Percentiles rank a stretch among this genome's conserved stretches.
phyloP scores from a whole-genome alignment of 2,329 filamentous ascomycete genomes.

The Beauveria scarabaeidicola region DNA sequence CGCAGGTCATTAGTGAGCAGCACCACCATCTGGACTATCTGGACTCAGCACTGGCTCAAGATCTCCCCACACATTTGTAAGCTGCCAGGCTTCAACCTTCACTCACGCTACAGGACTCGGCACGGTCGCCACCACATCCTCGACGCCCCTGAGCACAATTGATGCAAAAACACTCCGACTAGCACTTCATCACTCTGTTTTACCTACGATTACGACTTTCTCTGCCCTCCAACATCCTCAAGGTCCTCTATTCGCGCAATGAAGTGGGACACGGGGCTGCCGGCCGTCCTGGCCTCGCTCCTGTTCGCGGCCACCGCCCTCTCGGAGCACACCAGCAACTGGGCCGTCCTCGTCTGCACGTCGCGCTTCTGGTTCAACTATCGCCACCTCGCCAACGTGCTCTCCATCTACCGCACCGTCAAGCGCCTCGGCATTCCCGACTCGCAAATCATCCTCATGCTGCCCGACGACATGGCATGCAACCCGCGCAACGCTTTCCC shows the following conservation, averaged over 20 bases:
- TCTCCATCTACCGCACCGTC: constrained; percentile 95
- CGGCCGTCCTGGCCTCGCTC: constrained; percentile 39
- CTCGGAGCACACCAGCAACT: constrained; percentile 91
- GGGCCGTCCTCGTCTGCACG: constrained; percentile 97
- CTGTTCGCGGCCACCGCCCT: constrained; percentile 39
- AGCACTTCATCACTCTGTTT: not conserved
- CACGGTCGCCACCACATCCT: not conserved
- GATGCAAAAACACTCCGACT: not conserved
- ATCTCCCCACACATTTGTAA: constrained; percentile 8
- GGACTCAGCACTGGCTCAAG: not conserved
- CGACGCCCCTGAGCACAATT: not conserved
- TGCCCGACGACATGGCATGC: constrained; percentile 99
- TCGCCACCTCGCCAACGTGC: constrained; percentile 91
- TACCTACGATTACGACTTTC: not conserved
- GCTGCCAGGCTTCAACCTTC: not conserved
- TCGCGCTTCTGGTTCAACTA: constrained; percentile 99
- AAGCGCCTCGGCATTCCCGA: constrained; percentile 97
- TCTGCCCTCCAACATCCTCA: not conserved
- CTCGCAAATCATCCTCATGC: constrained; percentile 98
- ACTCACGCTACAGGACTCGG: too few species aligned
- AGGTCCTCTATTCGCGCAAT: constrained; percentile 27
- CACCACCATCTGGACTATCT: not conserved
- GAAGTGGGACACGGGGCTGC: constrained; percentile 40
- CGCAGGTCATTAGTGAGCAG: not conserved
- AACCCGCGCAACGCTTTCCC: constrained; percentile 98